Base-by-base conservation (phyloP, 2,329 filamentous ascomycete genomes). In the Rachicladosporium sp. region DNA sequence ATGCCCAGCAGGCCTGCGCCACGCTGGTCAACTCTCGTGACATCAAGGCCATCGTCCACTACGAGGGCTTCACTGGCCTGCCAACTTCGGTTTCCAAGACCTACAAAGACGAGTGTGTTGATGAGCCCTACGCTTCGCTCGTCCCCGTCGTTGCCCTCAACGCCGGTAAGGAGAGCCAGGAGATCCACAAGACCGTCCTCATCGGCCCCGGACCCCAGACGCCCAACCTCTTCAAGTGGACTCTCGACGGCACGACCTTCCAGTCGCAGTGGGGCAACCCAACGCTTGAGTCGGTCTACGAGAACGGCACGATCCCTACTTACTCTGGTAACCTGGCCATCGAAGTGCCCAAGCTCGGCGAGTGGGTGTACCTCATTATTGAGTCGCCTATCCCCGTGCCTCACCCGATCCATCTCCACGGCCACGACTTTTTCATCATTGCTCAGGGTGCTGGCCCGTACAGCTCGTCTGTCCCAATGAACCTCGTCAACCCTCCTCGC, bases 291-390 rank as follows among this genome's bases (percentile, higher is more conserved):
- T 29, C 30, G 19, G 27, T 42, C n/a, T 57, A 45, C 27, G 46
- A 55, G 13, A 57, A 59, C 38, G 54, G 55, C 34, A 58, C 53
- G 4, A 50, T 59, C 1, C 62, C 56, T 15, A 49, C 43, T 6
- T 58, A 59, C 48, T 47, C 46, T 40, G 62, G 60, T 27, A 55
- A 59, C 29, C 55, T 64, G 6, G 53, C 58, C 33, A 54, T 62
- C 40, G 50, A 57, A 29, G 50, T 61, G 4, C 52, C 56, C 11
- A 53, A 55, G 5, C 48, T 53, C 9, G 51, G 50, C 31, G 46
- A 65, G 49, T 57, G 55, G 53, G 61, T 66, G 43, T 67, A 67
- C 48, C 56, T 66, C 51, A 59, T 68, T 37, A 64, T 67, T 37
- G 62, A 67, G 43, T 55, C 48, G 9, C 43, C 45, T 4, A 50